Evolutionary conservation across 2,329 filamentous ascomycete genomes (phyloP).

Genomic region (Penicillium sp.): DNA sequence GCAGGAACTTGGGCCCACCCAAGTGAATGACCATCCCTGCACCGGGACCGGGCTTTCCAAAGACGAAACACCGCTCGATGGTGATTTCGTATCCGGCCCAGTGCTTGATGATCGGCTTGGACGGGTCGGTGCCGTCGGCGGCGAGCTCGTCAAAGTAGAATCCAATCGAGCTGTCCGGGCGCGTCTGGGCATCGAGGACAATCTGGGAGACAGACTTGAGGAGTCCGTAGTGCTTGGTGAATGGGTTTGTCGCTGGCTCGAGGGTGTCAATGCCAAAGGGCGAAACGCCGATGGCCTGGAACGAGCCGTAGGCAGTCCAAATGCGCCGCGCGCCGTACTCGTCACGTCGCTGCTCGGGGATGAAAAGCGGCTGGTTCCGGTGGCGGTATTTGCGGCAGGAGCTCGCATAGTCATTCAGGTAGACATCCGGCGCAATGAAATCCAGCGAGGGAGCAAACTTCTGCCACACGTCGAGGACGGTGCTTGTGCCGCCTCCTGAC

Average conservation of each 20-base stretch:
- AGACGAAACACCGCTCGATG: slow-evolving; percentile 50
- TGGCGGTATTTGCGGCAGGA: slow-evolving; percentile 48
- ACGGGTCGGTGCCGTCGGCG: slow-evolving; percentile 29
- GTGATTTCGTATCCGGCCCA: slow-evolving; percentile 41
- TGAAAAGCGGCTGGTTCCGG: slow-evolving; percentile 47
- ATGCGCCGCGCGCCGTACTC: slow-evolving; percentile 46
- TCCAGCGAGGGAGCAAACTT: slow-evolving; percentile 47
- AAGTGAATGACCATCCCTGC: slow-evolving; percentile 48
- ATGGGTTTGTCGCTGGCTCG: slow-evolving; percentile 26
- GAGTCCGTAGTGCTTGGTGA: slow-evolving; percentile 41
- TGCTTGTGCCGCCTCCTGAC: slow-evolving; percentile 48
- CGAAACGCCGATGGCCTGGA: slow-evolving; percentile 37
- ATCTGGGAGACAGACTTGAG: slow-evolving; percentile 36
- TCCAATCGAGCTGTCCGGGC: slow-evolving; percentile 36
- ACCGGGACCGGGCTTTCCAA: slow-evolving; percentile 46
- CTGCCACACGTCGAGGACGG: slow-evolving; percentile 51
- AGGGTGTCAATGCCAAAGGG: slow-evolving; percentile 50
- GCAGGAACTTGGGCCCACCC: slow-evolving; percentile 43
- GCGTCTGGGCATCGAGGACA: slow-evolving; percentile 45
- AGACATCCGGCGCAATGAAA: slow-evolving; percentile 52
- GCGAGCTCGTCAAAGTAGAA: slow-evolving; percentile 41
- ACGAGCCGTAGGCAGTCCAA: slow-evolving; percentile 41
- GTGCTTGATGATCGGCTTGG: slow-evolving; percentile 29
- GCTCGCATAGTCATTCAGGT: slow-evolving; percentile 48
- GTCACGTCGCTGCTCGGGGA: slow-evolving; percentile 52